Percentiles rank a stretch among this genome's conserved stretches.
These are phyloP conservation scores for Tylopilus intermedius DNA, from an alignment of 768 basidiomycete species.

Conservation along the genomic window DNA sequence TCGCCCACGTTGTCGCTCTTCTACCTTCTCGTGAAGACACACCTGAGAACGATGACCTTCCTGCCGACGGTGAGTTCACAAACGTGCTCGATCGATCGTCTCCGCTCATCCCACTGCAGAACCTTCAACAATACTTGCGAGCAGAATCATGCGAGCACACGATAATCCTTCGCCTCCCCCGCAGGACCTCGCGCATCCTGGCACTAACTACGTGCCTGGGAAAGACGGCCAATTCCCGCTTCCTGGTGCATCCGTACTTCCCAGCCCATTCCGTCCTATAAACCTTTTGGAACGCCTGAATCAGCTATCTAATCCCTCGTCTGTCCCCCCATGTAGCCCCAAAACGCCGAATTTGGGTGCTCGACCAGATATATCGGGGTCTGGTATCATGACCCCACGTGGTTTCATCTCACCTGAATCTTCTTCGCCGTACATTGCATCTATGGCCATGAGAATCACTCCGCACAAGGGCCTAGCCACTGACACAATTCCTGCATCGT, in stretches of 20 bases:
- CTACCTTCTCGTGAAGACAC: constrained; percentile 40
- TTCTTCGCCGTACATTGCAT: constrained; percentile 28
- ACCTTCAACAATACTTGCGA: constrained; percentile 64
- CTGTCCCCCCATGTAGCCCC: background rate
- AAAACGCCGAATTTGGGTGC: constrained; percentile 1
- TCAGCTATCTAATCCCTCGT: constrained; percentile 10
- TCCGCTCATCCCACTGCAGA: constrained; percentile 36
- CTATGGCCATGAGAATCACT: background rate
- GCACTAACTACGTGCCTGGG: constrained; percentile 14
- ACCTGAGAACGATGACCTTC: constrained; percentile 42
- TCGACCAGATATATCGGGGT: background rate
- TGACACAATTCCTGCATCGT: constrained; percentile 9
- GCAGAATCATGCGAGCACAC: constrained; percentile 60
- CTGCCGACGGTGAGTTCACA: constrained; percentile 40
- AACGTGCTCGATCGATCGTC: constrained; percentile 1
- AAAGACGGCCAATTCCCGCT: constrained; percentile 17
- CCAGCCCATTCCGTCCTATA: constrained; percentile 31
- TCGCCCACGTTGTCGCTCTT: constrained; percentile 21
- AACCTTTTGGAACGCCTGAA: constrained; percentile 28
- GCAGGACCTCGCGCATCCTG: constrained; percentile 15
- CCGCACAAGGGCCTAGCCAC: background rate
- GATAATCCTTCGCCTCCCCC: constrained; percentile 75
- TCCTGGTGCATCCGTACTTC: constrained; percentile 17
- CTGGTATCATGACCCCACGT: constrained; percentile 15
- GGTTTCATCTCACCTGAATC: constrained; percentile 43